Evolutionary conservation across 192 early-diverging fungal species (phyloP).

Genomic region (Gamsiella multidivaricata): DNA sequence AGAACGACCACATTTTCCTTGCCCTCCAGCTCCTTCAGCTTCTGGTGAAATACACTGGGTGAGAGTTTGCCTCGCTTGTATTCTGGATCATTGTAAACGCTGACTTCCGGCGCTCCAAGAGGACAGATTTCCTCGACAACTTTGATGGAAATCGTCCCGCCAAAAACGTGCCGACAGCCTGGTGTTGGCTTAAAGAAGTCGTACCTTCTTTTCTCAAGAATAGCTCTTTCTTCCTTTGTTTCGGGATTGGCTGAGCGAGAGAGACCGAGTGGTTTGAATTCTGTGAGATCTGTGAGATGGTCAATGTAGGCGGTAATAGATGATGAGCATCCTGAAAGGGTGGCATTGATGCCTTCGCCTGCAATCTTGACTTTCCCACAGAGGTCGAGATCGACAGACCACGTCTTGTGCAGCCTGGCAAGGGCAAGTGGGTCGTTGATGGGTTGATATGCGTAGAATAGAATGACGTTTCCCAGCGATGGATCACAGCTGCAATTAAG

Average conservation of each 20-base stretch:
- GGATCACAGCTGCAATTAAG: slow-evolving; percentile 54
- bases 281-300: slow-evolving; percentile 36
- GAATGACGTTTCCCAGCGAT: slow-evolving; percentile 53
- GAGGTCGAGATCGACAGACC: slow-evolving; percentile 41
- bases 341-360: slow-evolving; percentile 74
- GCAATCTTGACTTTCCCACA: slow-evolving; percentile 66
- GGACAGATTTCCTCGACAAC: slow-evolving; percentile 75
- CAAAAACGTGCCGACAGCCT: slow-evolving; percentile 75
- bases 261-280: slow-evolving; percentile 17
- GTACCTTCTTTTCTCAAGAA: slow-evolving; percentile 23
- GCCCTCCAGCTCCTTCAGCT: slow-evolving; percentile 40
- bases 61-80: slow-evolving; percentile 56
- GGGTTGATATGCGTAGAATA: slow-evolving; percentile 61
- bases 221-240: slow-evolving; percentile 1
- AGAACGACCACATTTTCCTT: slow-evolving; percentile 58
- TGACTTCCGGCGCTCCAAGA: slow-evolving; percentile 58
- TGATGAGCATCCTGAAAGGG: slow-evolving; percentile 61
- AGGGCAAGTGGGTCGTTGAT: slow-evolving; percentile 49
- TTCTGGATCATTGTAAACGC: slow-evolving; percentile 32
- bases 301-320: slow-evolving; percentile 61
- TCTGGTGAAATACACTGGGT: slow-evolving; percentile 65
- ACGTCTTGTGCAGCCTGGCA: slow-evolving; percentile 52
- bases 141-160: slow-evolving; percentile 62
- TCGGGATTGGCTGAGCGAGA: background rate
- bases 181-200: slow-evolving; percentile 73